phyloP scores from a whole-genome alignment of 1,284 basidiomycete genomes.

The Rhodotorula sp. region DNA sequence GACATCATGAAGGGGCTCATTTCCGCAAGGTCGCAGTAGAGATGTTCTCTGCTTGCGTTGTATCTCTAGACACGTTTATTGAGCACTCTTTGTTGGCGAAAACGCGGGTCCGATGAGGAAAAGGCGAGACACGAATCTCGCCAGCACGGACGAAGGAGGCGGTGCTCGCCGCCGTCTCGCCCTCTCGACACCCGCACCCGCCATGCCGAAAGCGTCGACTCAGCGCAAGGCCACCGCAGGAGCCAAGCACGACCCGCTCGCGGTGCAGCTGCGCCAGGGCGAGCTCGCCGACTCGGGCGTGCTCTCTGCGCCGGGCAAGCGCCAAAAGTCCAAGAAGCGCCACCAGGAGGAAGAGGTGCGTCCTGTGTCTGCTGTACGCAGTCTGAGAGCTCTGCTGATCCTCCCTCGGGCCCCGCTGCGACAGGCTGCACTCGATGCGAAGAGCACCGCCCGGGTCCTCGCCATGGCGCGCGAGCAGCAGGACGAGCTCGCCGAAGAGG shows the following conservation, averaged over 20 bases:
- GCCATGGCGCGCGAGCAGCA: conserved; percentile 91
- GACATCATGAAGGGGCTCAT: conserved; percentile 92
- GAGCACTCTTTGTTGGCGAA: too few species aligned
- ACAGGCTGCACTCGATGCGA: conserved; percentile 76
- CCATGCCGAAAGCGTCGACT: conserved; percentile 30
- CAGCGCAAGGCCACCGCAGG: conserved; percentile 1
- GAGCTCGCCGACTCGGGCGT: conserved; percentile 38
- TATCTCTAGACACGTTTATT: too few species aligned
- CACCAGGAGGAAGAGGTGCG: conserved; percentile 40
- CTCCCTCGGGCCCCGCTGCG: too few species aligned
- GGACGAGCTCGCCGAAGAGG: conserved; percentile 63
- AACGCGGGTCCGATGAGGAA: too few species aligned
- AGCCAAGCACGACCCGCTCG: conserved; percentile 43
- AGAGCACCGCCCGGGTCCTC: conserved; percentile 85
- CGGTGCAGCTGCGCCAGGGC: conserved; percentile 37
- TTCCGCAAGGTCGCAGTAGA: conserved; percentile 54
- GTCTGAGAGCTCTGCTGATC: background rate
- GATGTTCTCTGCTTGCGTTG: too few species aligned
- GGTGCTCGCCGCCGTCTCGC: background rate
- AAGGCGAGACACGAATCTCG: too few species aligned
- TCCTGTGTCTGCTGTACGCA: rapidly evolving
- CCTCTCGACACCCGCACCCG: background rate
- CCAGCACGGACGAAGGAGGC: conserved; percentile 7
- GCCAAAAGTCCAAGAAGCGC: conserved; percentile 38
- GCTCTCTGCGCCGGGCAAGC: conserved; percentile 41